Percentiles rank a stretch among this genome's conserved stretches.
phyloP scores from a whole-genome alignment of 176 grass and related monocot genomes.

The Aechmea fasciata region DNA sequence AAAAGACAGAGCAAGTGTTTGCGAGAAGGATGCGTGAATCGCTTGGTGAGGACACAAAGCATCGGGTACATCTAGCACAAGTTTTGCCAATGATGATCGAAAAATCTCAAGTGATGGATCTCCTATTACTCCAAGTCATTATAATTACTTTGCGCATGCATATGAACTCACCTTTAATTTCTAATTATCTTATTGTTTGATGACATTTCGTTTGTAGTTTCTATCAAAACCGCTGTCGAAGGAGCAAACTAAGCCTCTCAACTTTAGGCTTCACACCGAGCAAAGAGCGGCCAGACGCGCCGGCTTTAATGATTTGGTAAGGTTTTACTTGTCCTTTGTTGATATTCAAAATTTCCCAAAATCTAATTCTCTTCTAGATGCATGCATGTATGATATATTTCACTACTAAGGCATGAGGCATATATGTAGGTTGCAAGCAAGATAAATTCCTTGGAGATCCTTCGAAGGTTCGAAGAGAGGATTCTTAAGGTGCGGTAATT shows the following conservation, averaged over 20 bases:
- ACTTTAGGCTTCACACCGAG: slow-evolving; percentile 65
- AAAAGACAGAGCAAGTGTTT: slow-evolving; percentile 34
- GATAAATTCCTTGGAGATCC: slow-evolving; percentile 73
- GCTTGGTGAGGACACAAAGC: slow-evolving; percentile 28
- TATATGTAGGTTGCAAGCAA: slow-evolving; percentile 64
- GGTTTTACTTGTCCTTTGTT: not conserved
- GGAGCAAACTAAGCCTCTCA: slow-evolving; percentile 34
- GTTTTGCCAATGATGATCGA: slow-evolving; percentile 34
- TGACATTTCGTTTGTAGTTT: not conserved
- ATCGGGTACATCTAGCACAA: slow-evolving; percentile 29
- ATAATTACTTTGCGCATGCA: not conserved
- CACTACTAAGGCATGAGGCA: not conserved
- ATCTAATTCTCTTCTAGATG: no score
- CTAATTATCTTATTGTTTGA: not conserved
- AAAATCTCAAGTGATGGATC: slow-evolving; percentile 11
- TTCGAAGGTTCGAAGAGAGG: slow-evolving; percentile 81
- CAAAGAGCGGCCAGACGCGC: slow-evolving; percentile 62
- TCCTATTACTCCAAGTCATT: not conserved
- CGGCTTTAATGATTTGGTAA: slow-evolving; percentile 71
- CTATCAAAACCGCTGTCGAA: slow-evolving; percentile 29
- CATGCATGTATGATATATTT: not conserved
- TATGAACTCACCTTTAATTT: not conserved
- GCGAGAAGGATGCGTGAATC: slow-evolving; percentile 21
- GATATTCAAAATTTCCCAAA: no score
- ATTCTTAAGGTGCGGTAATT: slow-evolving; percentile 42